Percentiles rank a stretch among this genome's conserved stretches.
Evolutionary conservation across 1,284 basidiomycete genomes (phyloP).

Genomic region (Heterobasidion occidentale): DNA sequence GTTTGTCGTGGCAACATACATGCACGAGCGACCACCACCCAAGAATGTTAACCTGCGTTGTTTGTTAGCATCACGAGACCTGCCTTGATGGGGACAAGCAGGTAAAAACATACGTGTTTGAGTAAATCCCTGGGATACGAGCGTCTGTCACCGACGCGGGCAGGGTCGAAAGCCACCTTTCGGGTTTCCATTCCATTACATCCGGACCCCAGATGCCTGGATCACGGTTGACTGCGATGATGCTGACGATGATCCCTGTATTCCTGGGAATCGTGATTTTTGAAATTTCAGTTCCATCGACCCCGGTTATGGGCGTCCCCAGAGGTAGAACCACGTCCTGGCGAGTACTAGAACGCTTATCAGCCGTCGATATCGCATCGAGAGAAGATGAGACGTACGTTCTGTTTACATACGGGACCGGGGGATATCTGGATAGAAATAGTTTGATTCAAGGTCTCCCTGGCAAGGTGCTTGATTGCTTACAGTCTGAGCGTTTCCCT

Average conservation of each 20-base stretch:
- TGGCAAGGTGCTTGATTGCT: neutral
- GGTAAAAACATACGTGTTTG: neutral
- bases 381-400: neutral
- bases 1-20: neutral
- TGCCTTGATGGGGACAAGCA: neutral
- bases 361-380: neutral
- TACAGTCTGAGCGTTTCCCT: neutral
- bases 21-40: constrained; percentile 1
- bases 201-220: constrained; percentile 2
- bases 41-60: neutral
- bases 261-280: neutral
- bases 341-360: neutral
- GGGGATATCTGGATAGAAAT: neutral
- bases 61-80: neutral
- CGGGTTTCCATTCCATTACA: constrained; percentile 1
- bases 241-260: neutral
- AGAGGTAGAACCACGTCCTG: neutral
- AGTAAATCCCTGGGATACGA: constrained; percentile 1
- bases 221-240: neutral
- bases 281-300: neutral
- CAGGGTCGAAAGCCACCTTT: constrained; percentile 1
- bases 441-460: neutral
- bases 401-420: neutral
- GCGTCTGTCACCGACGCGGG: neutral
- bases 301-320: neutral